Base-by-base conservation (phyloP, 1,284 basidiomycete species). In the Phaffia rhodozyma region DNA sequence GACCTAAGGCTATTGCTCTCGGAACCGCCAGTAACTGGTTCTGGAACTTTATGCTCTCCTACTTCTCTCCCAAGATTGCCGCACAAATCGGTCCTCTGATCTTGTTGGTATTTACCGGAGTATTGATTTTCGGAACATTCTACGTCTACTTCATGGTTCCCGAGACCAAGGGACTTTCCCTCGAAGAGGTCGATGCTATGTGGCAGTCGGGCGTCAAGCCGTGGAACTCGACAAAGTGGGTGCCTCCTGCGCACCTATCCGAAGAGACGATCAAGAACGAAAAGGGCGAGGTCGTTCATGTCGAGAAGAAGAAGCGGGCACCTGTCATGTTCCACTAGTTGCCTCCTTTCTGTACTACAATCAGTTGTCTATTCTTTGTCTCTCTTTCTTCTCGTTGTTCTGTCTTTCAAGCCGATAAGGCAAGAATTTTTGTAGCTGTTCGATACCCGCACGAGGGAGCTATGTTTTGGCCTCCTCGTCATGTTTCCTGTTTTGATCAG, bases 161-260 rank as follows among this genome's bases (percentile, higher is more conserved):
- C n/a, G 86, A 90, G 77, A 85, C 85, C 18, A 85, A 82, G 71
- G 85, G 85, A 6, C 79, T 89, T 21, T 81, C 81, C 54, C 78
- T 89, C 67, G 87, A 89, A 75, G 85, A 88, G 78, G 84, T 87
- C 67, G 86, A 88, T 73, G 84, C 86, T 74, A 75, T 87, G 76
- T 87, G 86, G 71, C 80, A 82, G 49, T 76, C n/a, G 43, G 79
- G 80, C 5, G 77, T 86, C 67, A 81, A 81, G 68, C 84, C 86
- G 2, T 86, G 86, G 84, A 75, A 80, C 49, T 85, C 84, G 0
- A 66, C 79, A 0, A 67, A 67, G 0, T 88, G 85, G 85, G 80
- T 75, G 64, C 85, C 86, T 38, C 52, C 48, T 27, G 43, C 56
- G 30, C 48, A 54, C 27, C 16, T 18, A n/a, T 18, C 7, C 3